phyloP scores from a whole-genome alignment of 345 rosid species.

The Excoecaria cochinchinensis region DNA sequence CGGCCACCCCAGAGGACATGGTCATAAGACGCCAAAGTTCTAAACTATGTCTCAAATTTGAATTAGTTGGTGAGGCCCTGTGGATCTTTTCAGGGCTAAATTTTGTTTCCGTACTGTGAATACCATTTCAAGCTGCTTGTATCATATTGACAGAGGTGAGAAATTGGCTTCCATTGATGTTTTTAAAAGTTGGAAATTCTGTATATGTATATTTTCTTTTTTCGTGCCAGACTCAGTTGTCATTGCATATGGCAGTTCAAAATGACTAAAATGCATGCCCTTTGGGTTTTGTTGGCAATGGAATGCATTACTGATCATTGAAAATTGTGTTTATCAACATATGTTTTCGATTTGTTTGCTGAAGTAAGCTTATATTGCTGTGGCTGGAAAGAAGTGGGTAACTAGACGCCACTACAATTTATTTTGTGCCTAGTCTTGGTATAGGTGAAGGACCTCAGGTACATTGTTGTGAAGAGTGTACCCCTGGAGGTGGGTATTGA shows the following conservation, averaged over 20 bases:
- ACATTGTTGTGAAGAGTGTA: too few relatives aligned
- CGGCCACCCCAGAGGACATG: constrained; percentile 49
- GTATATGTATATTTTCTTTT: neutral
- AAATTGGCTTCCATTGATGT: constrained; percentile 34
- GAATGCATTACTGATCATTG: neutral
- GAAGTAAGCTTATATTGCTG: too few relatives aligned
- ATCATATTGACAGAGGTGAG: constrained; percentile 1
- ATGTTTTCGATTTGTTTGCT: too few relatives aligned
- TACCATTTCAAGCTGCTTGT: neutral
- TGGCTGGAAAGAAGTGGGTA: too few relatives aligned
- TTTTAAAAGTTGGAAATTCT: constrained; percentile 36
- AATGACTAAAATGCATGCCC: neutral
- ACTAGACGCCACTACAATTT: too few relatives aligned
- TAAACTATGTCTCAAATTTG: neutral
- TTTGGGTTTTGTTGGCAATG: neutral
- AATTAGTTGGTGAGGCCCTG: neutral
- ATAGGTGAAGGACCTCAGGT: too few relatives aligned
- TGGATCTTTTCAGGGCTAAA: neutral
- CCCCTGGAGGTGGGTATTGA: too few relatives aligned
- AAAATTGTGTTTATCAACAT: neutral
- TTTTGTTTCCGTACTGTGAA: neutral
- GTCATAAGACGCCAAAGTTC: constrained; percentile 53
- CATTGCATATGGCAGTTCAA: neutral
- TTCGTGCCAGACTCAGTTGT: neutral
- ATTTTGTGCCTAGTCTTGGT: too few relatives aligned